These are phyloP conservation scores for Microascus cirrosus DNA, from an alignment of 2,329 filamentous ascomycete species.

Conservation along the genomic window DNA sequence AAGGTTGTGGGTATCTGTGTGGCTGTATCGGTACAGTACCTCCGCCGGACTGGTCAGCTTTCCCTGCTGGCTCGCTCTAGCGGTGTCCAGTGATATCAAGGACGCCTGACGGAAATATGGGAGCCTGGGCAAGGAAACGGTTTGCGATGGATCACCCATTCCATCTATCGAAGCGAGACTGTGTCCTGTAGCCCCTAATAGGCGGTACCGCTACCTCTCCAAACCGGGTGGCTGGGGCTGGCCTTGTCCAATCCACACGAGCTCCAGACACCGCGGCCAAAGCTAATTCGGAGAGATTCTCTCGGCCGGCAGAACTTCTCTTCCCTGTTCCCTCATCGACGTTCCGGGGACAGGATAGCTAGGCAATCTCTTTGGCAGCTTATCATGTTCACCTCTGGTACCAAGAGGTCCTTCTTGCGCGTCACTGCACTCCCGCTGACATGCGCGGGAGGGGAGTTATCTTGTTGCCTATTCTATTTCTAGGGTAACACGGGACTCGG, in stretches of 20 bases:
- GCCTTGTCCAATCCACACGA: neutral
- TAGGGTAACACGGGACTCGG: neutral
- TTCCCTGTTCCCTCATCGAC: too few species aligned
- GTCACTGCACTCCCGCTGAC: neutral
- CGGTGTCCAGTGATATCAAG: neutral
- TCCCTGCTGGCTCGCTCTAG: neutral
- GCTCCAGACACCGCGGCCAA: too few species aligned
- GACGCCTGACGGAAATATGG: neutral
- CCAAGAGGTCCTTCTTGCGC: neutral
- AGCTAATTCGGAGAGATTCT: too few species aligned
- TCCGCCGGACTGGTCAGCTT: neutral
- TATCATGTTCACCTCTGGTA: neutral
- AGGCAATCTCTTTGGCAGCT: neutral
- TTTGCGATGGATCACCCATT: neutral
- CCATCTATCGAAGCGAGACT: neutral
- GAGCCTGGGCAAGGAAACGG: neutral
- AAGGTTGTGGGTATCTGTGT: slow-evolving; percentile 2
- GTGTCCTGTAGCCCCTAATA: neutral
- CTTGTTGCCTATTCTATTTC: neutral
- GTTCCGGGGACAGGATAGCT: too few species aligned
- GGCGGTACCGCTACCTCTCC: neutral
- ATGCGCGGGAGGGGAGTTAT: neutral
- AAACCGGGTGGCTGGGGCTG: slow-evolving; percentile 2
- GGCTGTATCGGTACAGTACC: neutral
- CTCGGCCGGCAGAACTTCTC: too few species aligned